A percentile compares a stretch with the other conserved stretches of the same genome.
Evolutionary conservation across 352 stramenopile species (phyloP).

Genomic region (Pythium diclinum): DNA sequence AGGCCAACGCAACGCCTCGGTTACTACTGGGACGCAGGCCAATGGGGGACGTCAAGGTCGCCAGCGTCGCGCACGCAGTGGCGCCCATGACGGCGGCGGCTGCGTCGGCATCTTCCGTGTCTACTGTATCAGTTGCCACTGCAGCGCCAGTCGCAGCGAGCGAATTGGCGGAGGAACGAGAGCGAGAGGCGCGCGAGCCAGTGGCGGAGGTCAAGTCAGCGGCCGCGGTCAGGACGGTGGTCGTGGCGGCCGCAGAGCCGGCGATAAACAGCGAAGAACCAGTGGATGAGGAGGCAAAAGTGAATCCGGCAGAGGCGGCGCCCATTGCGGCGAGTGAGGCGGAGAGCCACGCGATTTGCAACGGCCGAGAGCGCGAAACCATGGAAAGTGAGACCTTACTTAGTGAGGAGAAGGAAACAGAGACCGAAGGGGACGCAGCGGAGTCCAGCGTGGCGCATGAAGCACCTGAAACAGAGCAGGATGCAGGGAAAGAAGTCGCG

Average conservation of each 20-base stretch:
- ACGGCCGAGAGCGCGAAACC: not conserved
- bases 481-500: not conserved
- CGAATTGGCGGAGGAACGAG: not conserved
- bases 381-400: not conserved
- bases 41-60: slow-evolving; percentile 26
- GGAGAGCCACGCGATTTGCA: not conserved
- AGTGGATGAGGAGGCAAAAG: not conserved
- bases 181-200: not conserved
- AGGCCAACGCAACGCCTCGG: slow-evolving; percentile 9
- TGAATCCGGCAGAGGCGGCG: not conserved
- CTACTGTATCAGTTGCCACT: not conserved
- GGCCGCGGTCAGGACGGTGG: not conserved
- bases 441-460: not conserved
- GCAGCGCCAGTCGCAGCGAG: not conserved
- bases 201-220: not conserved
- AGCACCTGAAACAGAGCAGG: not conserved
- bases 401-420: not conserved
- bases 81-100: slow-evolving; percentile 1
- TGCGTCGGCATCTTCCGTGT: not conserved
- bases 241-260: not conserved
- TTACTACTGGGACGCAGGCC: not conserved
- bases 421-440: not conserved
- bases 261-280: not conserved
- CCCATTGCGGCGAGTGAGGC: not conserved
- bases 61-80: slow-evolving; percentile 6